These are phyloP conservation scores for Metschnikowia proteae DNA, from an alignment of 805 yeast genomes.

Conservation along the genomic window DNA sequence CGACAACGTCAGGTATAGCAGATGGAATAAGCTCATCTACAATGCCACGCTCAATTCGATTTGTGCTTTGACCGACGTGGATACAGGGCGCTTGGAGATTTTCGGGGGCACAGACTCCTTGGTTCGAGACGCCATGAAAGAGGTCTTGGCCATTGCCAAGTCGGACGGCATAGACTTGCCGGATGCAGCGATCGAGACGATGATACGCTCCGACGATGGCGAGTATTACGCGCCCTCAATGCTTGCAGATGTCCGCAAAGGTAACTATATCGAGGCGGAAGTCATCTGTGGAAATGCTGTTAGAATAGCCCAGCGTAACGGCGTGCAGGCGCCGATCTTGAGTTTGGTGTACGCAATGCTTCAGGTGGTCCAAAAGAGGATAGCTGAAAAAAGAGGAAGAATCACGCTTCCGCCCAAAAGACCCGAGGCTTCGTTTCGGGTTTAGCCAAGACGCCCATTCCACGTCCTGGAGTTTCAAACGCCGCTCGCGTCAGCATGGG, in stretches of 20 bases:
- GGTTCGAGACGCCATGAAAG: slow-evolving; percentile 20
- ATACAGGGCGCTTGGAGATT: slow-evolving; percentile 46
- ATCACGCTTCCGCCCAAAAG: slow-evolving; percentile 19
- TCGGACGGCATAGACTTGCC: slow-evolving; percentile 24
- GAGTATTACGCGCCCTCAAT: slow-evolving; percentile 41
- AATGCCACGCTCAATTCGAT: slow-evolving; percentile 65
- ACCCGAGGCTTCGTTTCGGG: slow-evolving; percentile 6
- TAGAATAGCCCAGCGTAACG: slow-evolving; percentile 35
- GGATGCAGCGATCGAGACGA: slow-evolving; percentile 18
- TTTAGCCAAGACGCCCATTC: neutral
- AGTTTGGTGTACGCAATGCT: slow-evolving; percentile 22
- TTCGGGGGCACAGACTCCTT: slow-evolving; percentile 21
- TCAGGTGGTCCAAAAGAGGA: slow-evolving; percentile 19
- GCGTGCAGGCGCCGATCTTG: slow-evolving; percentile 27
- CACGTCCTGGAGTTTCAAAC: neutral
- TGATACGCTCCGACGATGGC: slow-evolving; percentile 27
- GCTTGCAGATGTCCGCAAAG: slow-evolving; percentile 37
- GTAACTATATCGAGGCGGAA: slow-evolving; percentile 38
- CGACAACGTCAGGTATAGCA: slow-evolving; percentile 45
- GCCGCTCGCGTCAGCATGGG: neutral
- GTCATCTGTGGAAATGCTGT: slow-evolving; percentile 39
- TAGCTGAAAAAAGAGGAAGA: slow-evolving; percentile 22
- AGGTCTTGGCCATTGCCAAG: slow-evolving; percentile 22
- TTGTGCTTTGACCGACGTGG: slow-evolving; percentile 55
- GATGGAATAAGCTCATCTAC: slow-evolving; percentile 69